Conservation (phyloP, 148 eudicot species). For the Nepenthes mirabilis region DNA sequence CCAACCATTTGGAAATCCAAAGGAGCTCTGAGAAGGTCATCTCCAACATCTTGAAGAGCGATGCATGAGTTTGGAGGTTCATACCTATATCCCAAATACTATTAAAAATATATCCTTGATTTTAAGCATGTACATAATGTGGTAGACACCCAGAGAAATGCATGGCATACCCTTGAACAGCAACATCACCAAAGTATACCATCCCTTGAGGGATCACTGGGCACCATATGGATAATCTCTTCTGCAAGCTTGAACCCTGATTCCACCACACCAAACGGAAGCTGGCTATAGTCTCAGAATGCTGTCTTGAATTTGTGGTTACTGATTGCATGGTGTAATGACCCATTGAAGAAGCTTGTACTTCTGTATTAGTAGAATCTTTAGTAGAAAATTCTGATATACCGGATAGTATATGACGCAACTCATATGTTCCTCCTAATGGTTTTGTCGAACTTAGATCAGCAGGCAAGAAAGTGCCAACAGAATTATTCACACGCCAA, state of each 20-base stretch:
- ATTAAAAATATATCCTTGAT: neutral
- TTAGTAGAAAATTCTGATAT: constrained; percentile 27
- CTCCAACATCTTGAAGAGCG: constrained; percentile 71
- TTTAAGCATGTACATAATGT: constrained; percentile 2
- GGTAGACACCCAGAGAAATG: constrained; percentile 1
- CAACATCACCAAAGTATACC: constrained; percentile 94
- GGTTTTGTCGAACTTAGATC: constrained; percentile 40
- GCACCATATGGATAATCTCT: constrained; percentile 87
- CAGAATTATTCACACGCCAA: constrained; percentile 90
- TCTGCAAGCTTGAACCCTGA: constrained; percentile 71
- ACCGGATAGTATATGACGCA: constrained; percentile 61
- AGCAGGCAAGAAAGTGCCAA: constrained; percentile 83
- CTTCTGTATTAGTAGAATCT: constrained; percentile 14
- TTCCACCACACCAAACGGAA: constrained; percentile 89
- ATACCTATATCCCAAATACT: constrained; percentile 36
- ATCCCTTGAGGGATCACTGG: constrained; percentile 76
- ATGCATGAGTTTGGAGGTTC: constrained; percentile 84
- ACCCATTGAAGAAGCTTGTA: constrained; percentile 17
- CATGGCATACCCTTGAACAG: constrained; percentile 64
- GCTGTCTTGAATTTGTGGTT: constrained; percentile 35
- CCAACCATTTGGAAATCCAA: constrained; percentile 65
- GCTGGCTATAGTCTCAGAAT: constrained; percentile 61
- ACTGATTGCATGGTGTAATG: constrained; percentile 24
- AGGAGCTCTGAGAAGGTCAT: constrained; percentile 48
- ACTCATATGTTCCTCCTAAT: constrained; percentile 63